A percentile compares a stretch with the other conserved stretches of the same genome.
These are phyloP conservation scores for Atkinsonella hypoxylon DNA, from an alignment of 2,329 filamentous ascomycete genomes.

Conservation along the genomic window DNA sequence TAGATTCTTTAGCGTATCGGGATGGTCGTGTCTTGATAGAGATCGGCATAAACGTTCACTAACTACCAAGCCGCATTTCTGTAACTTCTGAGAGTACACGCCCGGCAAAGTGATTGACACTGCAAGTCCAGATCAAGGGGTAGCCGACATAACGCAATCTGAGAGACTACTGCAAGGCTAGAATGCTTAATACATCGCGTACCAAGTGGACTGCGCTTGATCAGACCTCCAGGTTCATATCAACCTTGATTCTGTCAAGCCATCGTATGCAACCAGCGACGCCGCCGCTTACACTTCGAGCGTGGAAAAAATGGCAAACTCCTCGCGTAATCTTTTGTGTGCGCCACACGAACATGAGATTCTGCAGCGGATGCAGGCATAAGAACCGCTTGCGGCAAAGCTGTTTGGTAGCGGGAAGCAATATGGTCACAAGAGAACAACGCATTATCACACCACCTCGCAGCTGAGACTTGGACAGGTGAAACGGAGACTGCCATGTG, in stretches of 20 bases:
- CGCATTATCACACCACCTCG: not conserved
- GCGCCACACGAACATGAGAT: not conserved
- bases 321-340: not conserved
- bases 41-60: not conserved
- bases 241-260: not conserved
- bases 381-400: not conserved
- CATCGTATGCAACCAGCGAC: not conserved
- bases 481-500: not conserved
- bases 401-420: not conserved
- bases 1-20: not conserved
- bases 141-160: not conserved
- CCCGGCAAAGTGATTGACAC: not conserved
- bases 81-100: not conserved
- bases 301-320: not conserved
- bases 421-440: not conserved
- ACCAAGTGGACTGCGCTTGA: not conserved
- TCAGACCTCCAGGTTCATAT: not conserved
- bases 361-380: slow-evolving; percentile 1
- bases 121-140: not conserved
- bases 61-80: not conserved
- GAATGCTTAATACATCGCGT: not conserved
- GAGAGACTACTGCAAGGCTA: not conserved
- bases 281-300: not conserved
- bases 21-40: not conserved
- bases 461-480: not conserved